Conservation (phyloP, 1,139 yeast genomes). For the Kodamaea suecica region DNA sequence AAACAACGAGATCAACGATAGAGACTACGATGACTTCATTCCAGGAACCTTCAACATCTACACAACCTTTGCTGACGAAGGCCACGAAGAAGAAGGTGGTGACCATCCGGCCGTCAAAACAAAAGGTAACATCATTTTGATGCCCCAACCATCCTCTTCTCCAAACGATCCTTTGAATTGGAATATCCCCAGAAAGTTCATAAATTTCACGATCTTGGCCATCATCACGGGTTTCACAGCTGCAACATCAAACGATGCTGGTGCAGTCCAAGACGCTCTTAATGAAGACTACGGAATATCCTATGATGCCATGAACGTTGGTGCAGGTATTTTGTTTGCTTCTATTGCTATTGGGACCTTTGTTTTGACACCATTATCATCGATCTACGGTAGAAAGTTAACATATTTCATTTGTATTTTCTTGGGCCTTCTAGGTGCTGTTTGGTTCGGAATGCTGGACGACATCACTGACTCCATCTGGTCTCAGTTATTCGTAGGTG, state of each 20-base stretch:
- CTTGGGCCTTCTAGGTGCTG: constrained; percentile 28
- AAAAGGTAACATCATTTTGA: constrained; percentile 33
- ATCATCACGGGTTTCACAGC: constrained; percentile 34
- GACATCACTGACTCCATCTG: constrained; percentile 31
- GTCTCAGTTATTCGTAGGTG: constrained; percentile 36
- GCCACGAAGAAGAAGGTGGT: constrained; percentile 8
- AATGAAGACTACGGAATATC: constrained; percentile 31
- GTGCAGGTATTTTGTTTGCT: constrained; percentile 37
- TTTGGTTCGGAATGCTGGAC: constrained; percentile 32
- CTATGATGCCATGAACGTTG: constrained; percentile 34
- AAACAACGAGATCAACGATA: constrained; percentile 14
- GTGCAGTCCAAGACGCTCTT: constrained; percentile 35
- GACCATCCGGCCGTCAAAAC: constrained; percentile 11
- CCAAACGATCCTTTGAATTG: constrained; percentile 60
- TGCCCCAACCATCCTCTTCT: constrained; percentile 58
- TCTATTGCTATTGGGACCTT: constrained; percentile 32
- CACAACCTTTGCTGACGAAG: constrained; percentile 12
- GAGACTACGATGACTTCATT: constrained; percentile 19
- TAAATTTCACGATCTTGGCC: constrained; percentile 22
- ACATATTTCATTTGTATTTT: constrained; percentile 29
- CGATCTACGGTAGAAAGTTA: constrained; percentile 33
- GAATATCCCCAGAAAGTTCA: constrained; percentile 24
- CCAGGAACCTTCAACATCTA: constrained; percentile 27
- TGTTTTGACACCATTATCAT: constrained; percentile 32
- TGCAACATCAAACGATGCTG: constrained; percentile 36